These are phyloP conservation scores for Xylaria arbuscula DNA, from an alignment of 2,329 filamentous ascomycete species.

Conservation along the genomic window DNA sequence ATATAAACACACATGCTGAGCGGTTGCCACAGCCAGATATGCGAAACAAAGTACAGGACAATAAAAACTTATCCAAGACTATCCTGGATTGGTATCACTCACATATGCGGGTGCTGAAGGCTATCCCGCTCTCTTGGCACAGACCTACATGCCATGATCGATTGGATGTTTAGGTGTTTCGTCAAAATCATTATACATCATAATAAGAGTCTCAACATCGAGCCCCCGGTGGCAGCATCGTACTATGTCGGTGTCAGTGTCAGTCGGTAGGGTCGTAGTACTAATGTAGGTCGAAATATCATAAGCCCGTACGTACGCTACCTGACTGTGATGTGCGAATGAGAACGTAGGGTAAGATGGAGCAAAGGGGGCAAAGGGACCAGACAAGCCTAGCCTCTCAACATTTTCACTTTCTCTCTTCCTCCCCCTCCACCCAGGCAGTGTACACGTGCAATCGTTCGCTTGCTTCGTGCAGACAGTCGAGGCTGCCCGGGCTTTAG, in stretches of 20 bases:
- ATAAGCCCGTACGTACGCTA: slow-evolving; percentile 1
- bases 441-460: slow-evolving; percentile 18
- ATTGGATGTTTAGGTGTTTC: slow-evolving; percentile 23
- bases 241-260: slow-evolving; percentile 24
- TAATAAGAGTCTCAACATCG: slow-evolving; percentile 29
- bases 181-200: slow-evolving; percentile 23
- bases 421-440: not conserved
- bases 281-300: slow-evolving; percentile 21
- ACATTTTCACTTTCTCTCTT: not conserved
- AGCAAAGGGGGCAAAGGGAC: slow-evolving; percentile 13
- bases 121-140: slow-evolving; percentile 19
- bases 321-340: slow-evolving; percentile 16
- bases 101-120: not conserved
- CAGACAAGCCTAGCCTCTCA: slow-evolving; percentile 12
- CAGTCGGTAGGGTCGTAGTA: slow-evolving; percentile 24
- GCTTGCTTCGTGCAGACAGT: slow-evolving; percentile 28
- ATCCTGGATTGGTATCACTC: not conserved
- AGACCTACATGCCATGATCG: slow-evolving; percentile 21
- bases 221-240: slow-evolving; percentile 24
- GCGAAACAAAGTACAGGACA: slow-evolving; percentile 27
- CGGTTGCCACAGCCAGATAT: slow-evolving; percentile 29
- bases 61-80: not conserved
- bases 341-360: slow-evolving; percentile 1
- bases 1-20: slow-evolving; percentile 29
- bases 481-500: slow-evolving; percentile 33